phyloP scores from a whole-genome alignment of 2,329 filamentous ascomycete genomes.

The Aspergillus floridensis region DNA sequence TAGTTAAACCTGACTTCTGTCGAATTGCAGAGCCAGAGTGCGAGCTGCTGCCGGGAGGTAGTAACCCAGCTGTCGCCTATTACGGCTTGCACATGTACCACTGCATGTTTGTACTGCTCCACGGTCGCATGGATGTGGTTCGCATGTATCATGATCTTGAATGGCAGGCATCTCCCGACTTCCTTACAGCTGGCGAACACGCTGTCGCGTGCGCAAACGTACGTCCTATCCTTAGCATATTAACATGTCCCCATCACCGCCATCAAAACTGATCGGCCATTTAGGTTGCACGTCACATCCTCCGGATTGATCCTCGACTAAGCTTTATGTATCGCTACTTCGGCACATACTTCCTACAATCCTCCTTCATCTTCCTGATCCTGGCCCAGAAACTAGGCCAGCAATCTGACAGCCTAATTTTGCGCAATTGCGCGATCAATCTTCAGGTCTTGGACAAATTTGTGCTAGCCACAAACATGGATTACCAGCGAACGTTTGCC shows the following conservation, averaged over 20 bases:
- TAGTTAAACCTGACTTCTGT: background rate
- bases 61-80: background rate
- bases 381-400: slow-evolving; percentile 1
- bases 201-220: slow-evolving; percentile 3
- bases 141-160: slow-evolving; percentile 1
- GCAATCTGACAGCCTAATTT: background rate
- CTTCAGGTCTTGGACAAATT: slow-evolving; percentile 1
- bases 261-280: background rate
- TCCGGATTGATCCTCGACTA: background rate
- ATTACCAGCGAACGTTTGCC: slow-evolving; percentile 2
- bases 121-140: slow-evolving; percentile 4
- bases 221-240: background rate
- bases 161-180: slow-evolving; percentile 1
- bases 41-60: background rate
- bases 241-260: background rate
- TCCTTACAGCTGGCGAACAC: background rate
- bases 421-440: slow-evolving; percentile 1
- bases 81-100: slow-evolving; percentile 7
- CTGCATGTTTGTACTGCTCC: slow-evolving; percentile 1
- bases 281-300: background rate
- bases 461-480: slow-evolving; percentile 1
- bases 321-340: slow-evolving; percentile 2
- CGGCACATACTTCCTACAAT: slow-evolving; percentile 2
- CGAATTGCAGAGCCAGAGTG: background rate
- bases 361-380: slow-evolving; percentile 3